Evolutionary conservation across 768 basidiomycete species (phyloP).

Genomic region (Termitomyces sp.): DNA sequence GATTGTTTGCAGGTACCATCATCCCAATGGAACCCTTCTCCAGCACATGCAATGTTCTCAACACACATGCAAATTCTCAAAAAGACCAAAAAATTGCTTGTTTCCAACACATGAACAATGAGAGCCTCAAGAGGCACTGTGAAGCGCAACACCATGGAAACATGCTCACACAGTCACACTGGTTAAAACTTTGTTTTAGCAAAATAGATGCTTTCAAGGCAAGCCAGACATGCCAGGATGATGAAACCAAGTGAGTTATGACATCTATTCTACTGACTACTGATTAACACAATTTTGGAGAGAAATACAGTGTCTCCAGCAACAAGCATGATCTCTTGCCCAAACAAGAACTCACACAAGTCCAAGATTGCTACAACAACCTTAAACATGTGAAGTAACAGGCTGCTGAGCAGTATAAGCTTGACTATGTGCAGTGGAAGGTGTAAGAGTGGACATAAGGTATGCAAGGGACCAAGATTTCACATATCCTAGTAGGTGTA

Average conservation of each 20-base stretch:
- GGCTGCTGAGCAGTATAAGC: conserved; percentile 43
- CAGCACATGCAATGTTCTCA: conserved; percentile 35
- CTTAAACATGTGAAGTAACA: conserved; percentile 41
- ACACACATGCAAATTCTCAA: conserved; percentile 26
- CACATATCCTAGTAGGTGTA: too few relatives aligned
- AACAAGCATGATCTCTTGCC: conserved; percentile 3
- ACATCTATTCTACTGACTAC: neutral
- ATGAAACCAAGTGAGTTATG: conserved; percentile 11
- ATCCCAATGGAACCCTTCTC: conserved; percentile 23
- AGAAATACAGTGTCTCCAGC: neutral
- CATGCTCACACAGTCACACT: conserved; percentile 38
- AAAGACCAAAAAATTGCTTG: conserved; percentile 30
- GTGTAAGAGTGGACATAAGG: conserved; percentile 40
- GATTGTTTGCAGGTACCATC: neutral
- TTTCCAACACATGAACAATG: conserved; percentile 31
- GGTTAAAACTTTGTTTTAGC: conserved; percentile 20
- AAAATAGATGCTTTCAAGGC: neutral
- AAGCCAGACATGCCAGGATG: neutral
- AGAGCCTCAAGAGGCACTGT: conserved; percentile 35
- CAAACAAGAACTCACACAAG: conserved; percentile 27
- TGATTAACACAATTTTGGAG: neutral
- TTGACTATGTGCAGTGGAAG: conserved; percentile 55
- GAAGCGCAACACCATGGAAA: conserved; percentile 33
- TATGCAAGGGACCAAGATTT: too few relatives aligned
- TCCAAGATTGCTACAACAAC: conserved; percentile 42